Evolutionary conservation across 2,329 filamentous ascomycete genomes (phyloP).

Genomic region (Amesomyces nigricolor): DNA sequence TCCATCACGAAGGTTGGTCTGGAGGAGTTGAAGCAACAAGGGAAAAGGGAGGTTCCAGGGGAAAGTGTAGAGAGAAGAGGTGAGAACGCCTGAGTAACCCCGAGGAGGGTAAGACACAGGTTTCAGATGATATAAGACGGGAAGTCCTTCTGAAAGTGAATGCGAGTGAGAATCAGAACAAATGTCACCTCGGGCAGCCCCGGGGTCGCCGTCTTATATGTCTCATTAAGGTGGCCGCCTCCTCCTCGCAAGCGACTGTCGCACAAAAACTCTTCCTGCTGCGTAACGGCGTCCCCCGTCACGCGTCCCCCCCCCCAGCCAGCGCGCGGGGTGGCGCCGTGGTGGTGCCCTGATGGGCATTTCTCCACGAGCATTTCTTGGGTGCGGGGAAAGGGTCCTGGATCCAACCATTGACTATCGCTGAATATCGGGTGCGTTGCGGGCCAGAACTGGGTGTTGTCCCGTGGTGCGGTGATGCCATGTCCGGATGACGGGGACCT

Average conservation of each 20-base stretch:
- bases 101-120: not conserved
- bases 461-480: not conserved
- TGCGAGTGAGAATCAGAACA: not conserved
- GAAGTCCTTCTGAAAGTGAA: not conserved
- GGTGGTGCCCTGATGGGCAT: not conserved
- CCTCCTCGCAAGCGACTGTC: not conserved
- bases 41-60: not conserved
- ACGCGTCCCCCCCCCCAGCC: not conserved
- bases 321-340: not conserved
- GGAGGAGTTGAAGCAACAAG: not conserved
- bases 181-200: not conserved
- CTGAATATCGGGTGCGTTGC: not conserved
- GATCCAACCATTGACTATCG: not conserved
- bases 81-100: not conserved
- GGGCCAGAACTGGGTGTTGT: not conserved
- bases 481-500: not conserved
- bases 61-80: not conserved
- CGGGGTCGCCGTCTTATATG: not conserved
- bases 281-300: not conserved
- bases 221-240: not conserved
- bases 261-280: not conserved
- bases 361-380: not conserved
- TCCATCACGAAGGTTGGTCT: slow-evolving; percentile 21
- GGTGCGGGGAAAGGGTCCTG: slow-evolving; percentile 1
- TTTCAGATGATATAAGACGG: not conserved